phyloP scores from a whole-genome alignment of 768 basidiomycete genomes.

The Leccinum longicurvipes region DNA sequence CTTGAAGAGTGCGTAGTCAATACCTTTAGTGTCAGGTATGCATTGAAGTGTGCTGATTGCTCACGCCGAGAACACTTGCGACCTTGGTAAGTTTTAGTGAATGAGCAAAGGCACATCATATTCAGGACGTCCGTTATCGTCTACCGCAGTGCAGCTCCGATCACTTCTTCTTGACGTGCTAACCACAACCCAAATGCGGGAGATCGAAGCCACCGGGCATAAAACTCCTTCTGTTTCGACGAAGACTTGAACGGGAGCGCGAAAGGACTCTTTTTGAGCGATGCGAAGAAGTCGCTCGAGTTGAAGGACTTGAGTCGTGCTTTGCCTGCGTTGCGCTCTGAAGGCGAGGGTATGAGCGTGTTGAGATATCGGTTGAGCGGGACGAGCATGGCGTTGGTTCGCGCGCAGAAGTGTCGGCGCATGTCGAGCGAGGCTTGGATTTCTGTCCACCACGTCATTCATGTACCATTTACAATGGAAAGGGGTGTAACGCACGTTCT shows the following conservation, averaged over 20 bases:
- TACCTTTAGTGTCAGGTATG: too few relatives aligned
- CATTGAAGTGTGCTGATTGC: too few relatives aligned
- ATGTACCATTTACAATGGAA: not conserved
- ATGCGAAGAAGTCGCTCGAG: constrained; percentile 63
- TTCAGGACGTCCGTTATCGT: not conserved
- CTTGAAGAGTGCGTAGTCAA: too few relatives aligned
- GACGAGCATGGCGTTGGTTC: constrained; percentile 82
- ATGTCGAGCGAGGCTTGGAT: constrained; percentile 62
- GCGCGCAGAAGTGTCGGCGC: constrained; percentile 77
- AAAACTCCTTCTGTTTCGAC: constrained; percentile 67
- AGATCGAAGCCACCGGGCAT: constrained; percentile 71
- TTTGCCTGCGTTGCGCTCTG: constrained; percentile 34
- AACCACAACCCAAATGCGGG: constrained; percentile 81
- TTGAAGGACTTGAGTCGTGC: constrained; percentile 67
- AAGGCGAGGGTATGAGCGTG: constrained; percentile 74
- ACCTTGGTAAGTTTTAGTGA: too few relatives aligned
- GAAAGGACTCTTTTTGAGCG: constrained; percentile 66
- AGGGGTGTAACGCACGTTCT: constrained; percentile 43
- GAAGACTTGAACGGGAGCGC: constrained; percentile 72
- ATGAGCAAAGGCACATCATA: too few relatives aligned
- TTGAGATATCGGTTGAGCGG: constrained; percentile 92
- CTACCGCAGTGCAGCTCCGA: constrained; percentile 38
- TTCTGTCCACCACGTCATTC: constrained; percentile 36
- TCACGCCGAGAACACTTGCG: too few relatives aligned
- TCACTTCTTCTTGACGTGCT: constrained; percentile 69